phyloP scores from a whole-genome alignment of 2,329 filamentous ascomycete genomes.

The Penicillium sumatraense region DNA sequence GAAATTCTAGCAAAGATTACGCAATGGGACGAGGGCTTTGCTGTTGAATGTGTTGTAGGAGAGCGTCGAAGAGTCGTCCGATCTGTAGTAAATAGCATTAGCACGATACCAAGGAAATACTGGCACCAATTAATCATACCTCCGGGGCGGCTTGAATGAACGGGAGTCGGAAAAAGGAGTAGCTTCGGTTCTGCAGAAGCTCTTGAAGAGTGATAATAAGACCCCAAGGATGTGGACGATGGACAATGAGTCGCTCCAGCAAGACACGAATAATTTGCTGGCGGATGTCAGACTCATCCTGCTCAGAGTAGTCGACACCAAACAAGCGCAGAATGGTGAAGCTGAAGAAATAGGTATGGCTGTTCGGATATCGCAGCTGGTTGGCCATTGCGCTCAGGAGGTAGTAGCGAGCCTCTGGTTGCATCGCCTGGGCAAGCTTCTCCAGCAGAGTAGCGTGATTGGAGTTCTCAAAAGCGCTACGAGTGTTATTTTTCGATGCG shows the following conservation, averaged over 20 bases:
- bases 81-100: slow-evolving; percentile 29
- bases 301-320: slow-evolving; percentile 68
- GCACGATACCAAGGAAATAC: not conserved
- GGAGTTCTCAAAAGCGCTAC: slow-evolving; percentile 66
- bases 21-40: slow-evolving; percentile 51
- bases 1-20: slow-evolving; percentile 27
- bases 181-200: slow-evolving; percentile 87
- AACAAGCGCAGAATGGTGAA: slow-evolving; percentile 85
- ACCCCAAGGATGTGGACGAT: slow-evolving; percentile 95
- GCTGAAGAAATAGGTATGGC: slow-evolving; percentile 90
- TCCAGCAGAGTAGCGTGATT: slow-evolving; percentile 74
- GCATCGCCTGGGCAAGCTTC: slow-evolving; percentile 74
- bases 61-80: slow-evolving; percentile 50
- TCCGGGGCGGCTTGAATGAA: slow-evolving; percentile 91
- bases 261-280: slow-evolving; percentile 90
- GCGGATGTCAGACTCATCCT: slow-evolving; percentile 79
- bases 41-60: slow-evolving; percentile 52
- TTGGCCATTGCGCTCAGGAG: slow-evolving; percentile 84
- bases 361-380: slow-evolving; percentile 87
- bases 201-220: slow-evolving; percentile 86
- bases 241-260: slow-evolving; percentile 83
- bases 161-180: slow-evolving; percentile 88
- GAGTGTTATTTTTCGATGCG: slow-evolving; percentile 59
- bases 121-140: slow-evolving; percentile 62
- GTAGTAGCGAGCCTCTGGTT: slow-evolving; percentile 80